A percentile compares a stretch with the other conserved stretches of the same genome.
phyloP scores from a whole-genome alignment of 345 rosid genomes.

The Salix arbutifolia region DNA sequence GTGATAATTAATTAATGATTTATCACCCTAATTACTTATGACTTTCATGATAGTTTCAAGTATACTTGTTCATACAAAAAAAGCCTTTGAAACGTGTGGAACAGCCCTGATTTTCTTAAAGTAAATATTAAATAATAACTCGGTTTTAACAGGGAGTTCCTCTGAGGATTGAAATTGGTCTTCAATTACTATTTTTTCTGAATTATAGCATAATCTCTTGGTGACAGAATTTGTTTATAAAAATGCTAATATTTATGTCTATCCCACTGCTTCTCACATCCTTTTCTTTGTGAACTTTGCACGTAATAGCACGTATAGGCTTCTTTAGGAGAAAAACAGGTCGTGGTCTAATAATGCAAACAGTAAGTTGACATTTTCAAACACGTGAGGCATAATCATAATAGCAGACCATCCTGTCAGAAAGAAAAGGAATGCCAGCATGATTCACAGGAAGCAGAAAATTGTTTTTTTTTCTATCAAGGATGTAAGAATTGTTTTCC shows the following conservation, averaged over 20 bases:
- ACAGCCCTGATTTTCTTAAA: background rate
- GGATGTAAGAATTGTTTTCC: background rate
- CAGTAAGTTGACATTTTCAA: background rate
- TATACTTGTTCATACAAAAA: background rate
- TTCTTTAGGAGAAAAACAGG: background rate
- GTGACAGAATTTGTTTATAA: background rate
- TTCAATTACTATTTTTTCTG: background rate
- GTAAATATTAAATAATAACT: conserved; percentile 5
- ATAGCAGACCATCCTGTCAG: background rate
- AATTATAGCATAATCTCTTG: background rate
- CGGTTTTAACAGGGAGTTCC: conserved; percentile 65
- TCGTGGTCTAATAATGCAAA: background rate
- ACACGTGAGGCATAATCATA: background rate
- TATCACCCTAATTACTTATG: background rate
- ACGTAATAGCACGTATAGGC: background rate
- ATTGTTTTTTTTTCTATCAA: background rate
- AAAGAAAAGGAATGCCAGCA: background rate
- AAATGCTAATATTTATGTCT: background rate
- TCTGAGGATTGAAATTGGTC: conserved; percentile 65
- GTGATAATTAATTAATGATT: background rate
- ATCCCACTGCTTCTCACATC: background rate
- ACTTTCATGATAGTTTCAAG: background rate
- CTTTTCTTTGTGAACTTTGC: no score
- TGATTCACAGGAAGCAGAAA: background rate
- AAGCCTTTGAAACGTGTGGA: background rate